phyloP scores from a whole-genome alignment of 2,329 filamentous ascomycete species.

The Penicillium aurantiogriseum region DNA sequence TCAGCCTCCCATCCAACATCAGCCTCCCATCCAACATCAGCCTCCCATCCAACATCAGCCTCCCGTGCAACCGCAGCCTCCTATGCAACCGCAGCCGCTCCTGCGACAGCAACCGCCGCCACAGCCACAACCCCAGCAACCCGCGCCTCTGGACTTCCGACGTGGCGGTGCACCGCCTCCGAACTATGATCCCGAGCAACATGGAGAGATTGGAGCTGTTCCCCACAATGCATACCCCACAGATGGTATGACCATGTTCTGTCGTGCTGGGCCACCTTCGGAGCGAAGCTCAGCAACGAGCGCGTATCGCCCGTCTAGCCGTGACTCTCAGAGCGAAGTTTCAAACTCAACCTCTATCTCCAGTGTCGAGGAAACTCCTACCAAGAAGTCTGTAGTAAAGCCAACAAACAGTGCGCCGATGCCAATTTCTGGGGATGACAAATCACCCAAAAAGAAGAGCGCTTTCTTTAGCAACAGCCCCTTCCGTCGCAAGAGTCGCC shows the following conservation, averaged over 20 bases:
- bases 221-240: slow-evolving; percentile 92
- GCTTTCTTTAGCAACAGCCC: slow-evolving; percentile 93
- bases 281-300: slow-evolving; percentile 67
- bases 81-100: not conserved
- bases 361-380: slow-evolving; percentile 70
- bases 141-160: slow-evolving; percentile 40
- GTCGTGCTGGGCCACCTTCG: slow-evolving; percentile 71
- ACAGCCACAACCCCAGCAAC: slow-evolving; percentile 28
- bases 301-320: slow-evolving; percentile 72
- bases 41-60: not conserved
- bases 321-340: slow-evolving; percentile 86
- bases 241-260: slow-evolving; percentile 98
- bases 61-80: not conserved
- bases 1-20: not conserved
- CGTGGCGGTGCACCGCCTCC: slow-evolving; percentile 44
- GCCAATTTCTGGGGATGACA: slow-evolving; percentile 57
- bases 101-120: not conserved
- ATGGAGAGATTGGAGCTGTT: slow-evolving; percentile 64
- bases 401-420: slow-evolving; percentile 39
- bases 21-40: too few relatives aligned
- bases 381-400: slow-evolving; percentile 72
- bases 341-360: slow-evolving; percentile 87
- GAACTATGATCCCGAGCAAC: slow-evolving; percentile 58
- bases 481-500: slow-evolving; percentile 87
- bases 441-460: slow-evolving; percentile 63